Percentiles rank a stretch among this genome's conserved stretches.
Evolutionary conservation across 2,329 filamentous ascomycete genomes (phyloP).

Genomic region (Ophioceras dolichostomum): DNA sequence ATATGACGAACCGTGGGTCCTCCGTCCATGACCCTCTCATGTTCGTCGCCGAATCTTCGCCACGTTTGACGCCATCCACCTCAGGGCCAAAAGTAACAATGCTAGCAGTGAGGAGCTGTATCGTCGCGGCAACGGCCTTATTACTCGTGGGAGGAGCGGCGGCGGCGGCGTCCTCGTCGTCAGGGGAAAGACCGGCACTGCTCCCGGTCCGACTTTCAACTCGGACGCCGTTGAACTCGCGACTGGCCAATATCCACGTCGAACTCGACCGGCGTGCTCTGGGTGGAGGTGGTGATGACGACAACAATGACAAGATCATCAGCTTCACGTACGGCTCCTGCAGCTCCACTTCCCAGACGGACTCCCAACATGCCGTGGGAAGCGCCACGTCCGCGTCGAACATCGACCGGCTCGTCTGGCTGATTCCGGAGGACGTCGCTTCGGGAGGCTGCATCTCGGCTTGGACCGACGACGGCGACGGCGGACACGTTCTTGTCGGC

Average conservation of each 20-base stretch:
- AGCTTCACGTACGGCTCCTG: slow-evolving; percentile 7
- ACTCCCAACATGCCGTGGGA: slow-evolving; percentile 6
- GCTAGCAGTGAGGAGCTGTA: too few relatives aligned
- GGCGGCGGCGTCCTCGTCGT: background rate
- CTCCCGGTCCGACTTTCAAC: slow-evolving; percentile 6
- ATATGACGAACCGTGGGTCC: too few relatives aligned
- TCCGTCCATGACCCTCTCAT: too few relatives aligned
- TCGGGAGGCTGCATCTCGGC: slow-evolving; percentile 3
- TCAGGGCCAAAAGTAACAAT: too few relatives aligned
- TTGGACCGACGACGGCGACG: background rate
- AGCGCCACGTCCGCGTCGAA: background rate
- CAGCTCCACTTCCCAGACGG: background rate
- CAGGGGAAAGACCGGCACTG: too few relatives aligned
- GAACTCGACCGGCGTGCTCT: slow-evolving; percentile 1
- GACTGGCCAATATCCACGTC: slow-evolving; percentile 9
- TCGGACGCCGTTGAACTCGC: slow-evolving; percentile 3
- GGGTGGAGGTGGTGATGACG: too few relatives aligned
- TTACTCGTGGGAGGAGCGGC: slow-evolving; percentile 1
- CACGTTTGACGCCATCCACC: too few relatives aligned
- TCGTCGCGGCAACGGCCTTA: background rate
- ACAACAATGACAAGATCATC: slow-evolving; percentile 1
- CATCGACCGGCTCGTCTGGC: slow-evolving; percentile 2
- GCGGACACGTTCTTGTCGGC: slow-evolving; percentile 4
- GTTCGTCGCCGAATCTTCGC: too few relatives aligned
- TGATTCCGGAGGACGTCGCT: background rate